Evolutionary conservation across 129 eudicot species (phyloP).

Genomic region (Arctium lappa): DNA sequence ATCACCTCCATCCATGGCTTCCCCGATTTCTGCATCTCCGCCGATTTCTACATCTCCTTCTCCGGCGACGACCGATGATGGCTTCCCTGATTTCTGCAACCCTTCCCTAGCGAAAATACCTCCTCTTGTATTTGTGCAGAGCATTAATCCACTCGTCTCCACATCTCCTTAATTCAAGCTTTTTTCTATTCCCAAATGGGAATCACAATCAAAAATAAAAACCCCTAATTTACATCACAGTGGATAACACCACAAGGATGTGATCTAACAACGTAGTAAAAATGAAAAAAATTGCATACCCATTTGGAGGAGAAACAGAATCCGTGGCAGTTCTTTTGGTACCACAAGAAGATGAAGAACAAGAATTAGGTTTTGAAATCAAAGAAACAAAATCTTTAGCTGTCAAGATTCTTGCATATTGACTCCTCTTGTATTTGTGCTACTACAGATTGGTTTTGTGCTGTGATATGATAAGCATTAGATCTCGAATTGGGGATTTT

Average conservation of each 20-base stretch:
- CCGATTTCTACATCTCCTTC: too few species aligned
- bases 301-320: constrained; percentile 74
- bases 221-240: not conserved
- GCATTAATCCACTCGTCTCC: too few species aligned
- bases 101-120: too few species aligned
- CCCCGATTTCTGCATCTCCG: too few species aligned
- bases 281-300: constrained; percentile 23
- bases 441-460: too few species aligned
- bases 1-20: too few species aligned
- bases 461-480: too few species aligned
- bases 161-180: not conserved
- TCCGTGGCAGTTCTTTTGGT: constrained; percentile 82
- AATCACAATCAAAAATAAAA: not conserved
- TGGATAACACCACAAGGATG: not conserved
- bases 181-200: not conserved
- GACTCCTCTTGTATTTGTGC: constrained; percentile 20
- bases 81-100: too few species aligned
- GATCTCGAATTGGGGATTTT: too few species aligned
- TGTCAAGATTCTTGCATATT: constrained; percentile 81
- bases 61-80: too few species aligned
- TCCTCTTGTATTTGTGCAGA: too few species aligned
- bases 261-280: not conserved
- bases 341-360: constrained; percentile 70
- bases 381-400: constrained; percentile 66
- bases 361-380: constrained; percentile 33